Percentiles rank a stretch among this genome's conserved stretches.
Conservation (phyloP, 176 grass and related monocot genomes). For the Pharus latifolius region DNA sequence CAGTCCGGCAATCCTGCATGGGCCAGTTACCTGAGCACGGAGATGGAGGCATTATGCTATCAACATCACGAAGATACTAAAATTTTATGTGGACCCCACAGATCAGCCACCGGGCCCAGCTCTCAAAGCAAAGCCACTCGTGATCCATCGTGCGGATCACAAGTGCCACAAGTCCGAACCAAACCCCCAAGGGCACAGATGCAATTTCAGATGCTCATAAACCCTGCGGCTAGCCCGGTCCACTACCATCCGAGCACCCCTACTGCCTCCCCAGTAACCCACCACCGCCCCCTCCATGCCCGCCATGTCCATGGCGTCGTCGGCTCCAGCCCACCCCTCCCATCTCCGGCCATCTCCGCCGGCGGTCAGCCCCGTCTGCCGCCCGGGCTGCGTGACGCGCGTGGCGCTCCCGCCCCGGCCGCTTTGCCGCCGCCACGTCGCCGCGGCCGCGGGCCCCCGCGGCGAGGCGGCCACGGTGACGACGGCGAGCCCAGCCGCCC, state of each 20-base stretch:
- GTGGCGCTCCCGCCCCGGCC: background rate
- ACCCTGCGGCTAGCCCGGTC: slow-evolving; percentile 7
- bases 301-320: slow-evolving; percentile 22
- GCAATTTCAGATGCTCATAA: slow-evolving; percentile 4
- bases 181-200: background rate
- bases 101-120: too few species aligned
- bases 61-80: too few species aligned
- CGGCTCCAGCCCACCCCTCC: background rate
- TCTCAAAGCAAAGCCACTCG: too few species aligned
- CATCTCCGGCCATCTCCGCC: slow-evolving; percentile 13
- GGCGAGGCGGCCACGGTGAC: slow-evolving; percentile 10
- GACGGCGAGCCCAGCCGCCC: background rate
- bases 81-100: too few species aligned
- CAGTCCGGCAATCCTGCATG: too few species aligned
- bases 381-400: background rate
- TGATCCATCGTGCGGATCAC: too few species aligned
- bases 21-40: too few species aligned
- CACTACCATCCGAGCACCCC: background rate
- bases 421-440: background rate
- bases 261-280: background rate
- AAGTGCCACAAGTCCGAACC: too few species aligned
- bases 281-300: background rate
- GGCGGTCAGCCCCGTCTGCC: background rate
- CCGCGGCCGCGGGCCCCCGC: background rate
- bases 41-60: too few species aligned